Base-by-base conservation (phyloP, 164 flowering plant species). In the Malania oleifera region DNA sequence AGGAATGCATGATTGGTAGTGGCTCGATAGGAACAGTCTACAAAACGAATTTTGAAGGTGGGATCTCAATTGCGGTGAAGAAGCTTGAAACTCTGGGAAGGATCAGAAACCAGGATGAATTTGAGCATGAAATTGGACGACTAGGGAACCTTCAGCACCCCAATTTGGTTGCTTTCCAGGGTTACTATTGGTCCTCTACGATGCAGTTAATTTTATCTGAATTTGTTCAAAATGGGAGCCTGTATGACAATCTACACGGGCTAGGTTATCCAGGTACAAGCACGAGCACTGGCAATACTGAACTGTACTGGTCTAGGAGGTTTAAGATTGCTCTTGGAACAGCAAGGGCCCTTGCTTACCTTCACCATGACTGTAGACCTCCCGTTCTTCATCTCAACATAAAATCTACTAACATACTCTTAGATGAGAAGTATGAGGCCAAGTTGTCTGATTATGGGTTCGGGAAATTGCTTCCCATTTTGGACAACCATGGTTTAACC, bases 311-410 rank as follows among this genome's bases (percentile, higher is more conserved):
- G 99, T 64, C 81, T 18, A 75, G 90, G 58, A 83, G 99, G 76
- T 91, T 87, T 57, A 72, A 73, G 38, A 84, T 91, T 46, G 98
- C 96, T 9, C 72, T 95, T 23, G 98, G 99, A 61, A 83, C 87
- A 3, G 98, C 99, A 11, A 75, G 81, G 61, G 99, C 96, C 2
- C 80, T 95, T 26, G 80, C 96, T 41, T 91, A 85, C 65, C 93
- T 95, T 67, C 99, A 87, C 78, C 91, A 90, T 75, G 99, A 95
- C 47, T 90, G 92, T 63, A 79, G 73, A 61, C 97, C 98, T 23
- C 87, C 79, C 34, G 66, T 95, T 47, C 82, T 95, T 46, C 98
- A 91, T 72, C 89, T 91, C 66, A 82, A 91, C 77, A 65, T 95
- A 24, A 95, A 91, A 63, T 87, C 99, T 19, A 76, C 83, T n/a